phyloP scores from a whole-genome alignment of 352 stramenopile genomes.

The Peronospora destructor region DNA sequence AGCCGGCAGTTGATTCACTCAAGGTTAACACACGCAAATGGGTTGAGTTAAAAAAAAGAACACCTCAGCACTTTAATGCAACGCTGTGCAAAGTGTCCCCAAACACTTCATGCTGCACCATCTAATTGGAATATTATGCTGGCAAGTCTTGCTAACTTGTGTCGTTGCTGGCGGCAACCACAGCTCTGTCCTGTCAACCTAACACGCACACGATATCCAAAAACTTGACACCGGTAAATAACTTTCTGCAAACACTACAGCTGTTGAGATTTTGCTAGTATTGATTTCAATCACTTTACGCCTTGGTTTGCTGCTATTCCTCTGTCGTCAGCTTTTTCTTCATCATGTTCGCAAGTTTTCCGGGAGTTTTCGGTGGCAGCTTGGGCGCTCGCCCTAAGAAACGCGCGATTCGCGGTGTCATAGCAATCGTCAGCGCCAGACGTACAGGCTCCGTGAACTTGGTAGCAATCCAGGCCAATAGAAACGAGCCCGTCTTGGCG shows the following conservation, averaged over 20 bases:
- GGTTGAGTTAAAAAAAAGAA: too few relatives aligned
- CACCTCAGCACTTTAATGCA: too few relatives aligned
- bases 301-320: conserved; percentile 14
- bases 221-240: background rate
- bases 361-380: conserved; percentile 28
- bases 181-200: too few relatives aligned
- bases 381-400: conserved; percentile 65
- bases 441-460: conserved; percentile 85
- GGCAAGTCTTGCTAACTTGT: too few relatives aligned
- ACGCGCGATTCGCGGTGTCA: conserved; percentile 71
- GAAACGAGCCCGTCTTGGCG: conserved; percentile 72
- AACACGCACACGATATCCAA: too few relatives aligned
- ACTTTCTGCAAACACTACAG: conserved; percentile 1
- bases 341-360: conserved; percentile 16
- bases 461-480: conserved; percentile 80
- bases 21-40: too few relatives aligned
- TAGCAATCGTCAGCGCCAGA: conserved; percentile 66
- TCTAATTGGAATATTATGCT: too few relatives aligned
- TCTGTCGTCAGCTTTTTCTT: conserved; percentile 17
- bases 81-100: too few relatives aligned
- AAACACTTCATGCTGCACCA: too few relatives aligned
- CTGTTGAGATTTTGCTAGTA: conserved; percentile 5
- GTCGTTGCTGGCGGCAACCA: too few relatives aligned
- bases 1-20: too few relatives aligned
- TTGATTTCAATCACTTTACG: conserved; percentile 1